Evolutionary conservation across 371 early-diverging fungal species (phyloP).

Genomic region (Mucor velutinosus): DNA sequence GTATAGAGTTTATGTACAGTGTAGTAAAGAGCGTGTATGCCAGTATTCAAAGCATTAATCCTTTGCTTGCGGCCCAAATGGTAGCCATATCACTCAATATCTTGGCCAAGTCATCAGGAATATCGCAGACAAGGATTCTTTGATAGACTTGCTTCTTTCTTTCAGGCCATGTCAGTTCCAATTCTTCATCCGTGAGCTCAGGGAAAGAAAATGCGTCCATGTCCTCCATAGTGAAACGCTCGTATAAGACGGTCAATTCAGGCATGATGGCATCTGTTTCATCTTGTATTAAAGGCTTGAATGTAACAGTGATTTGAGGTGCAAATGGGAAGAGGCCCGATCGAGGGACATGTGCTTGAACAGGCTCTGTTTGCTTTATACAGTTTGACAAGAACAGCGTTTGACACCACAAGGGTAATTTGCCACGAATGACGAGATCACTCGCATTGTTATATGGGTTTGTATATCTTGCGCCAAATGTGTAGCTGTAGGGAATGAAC

Average conservation of each 20-base stretch:
- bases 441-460: constrained; percentile 35
- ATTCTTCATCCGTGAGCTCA: neutral
- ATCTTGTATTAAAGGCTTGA: constrained; percentile 19
- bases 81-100: constrained; percentile 27
- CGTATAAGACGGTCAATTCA: constrained; percentile 37
- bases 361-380: constrained; percentile 26
- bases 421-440: constrained; percentile 47
- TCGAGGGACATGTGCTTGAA: constrained; percentile 29
- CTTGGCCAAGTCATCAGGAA: constrained; percentile 36
- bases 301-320: constrained; percentile 40
- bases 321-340: constrained; percentile 43
- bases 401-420: constrained; percentile 47
- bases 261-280: constrained; percentile 16
- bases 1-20: neutral
- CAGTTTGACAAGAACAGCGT: constrained; percentile 39
- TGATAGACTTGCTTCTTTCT: constrained; percentile 27
- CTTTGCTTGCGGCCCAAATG: constrained; percentile 42
- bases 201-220: constrained; percentile 27
- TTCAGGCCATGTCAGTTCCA: constrained; percentile 12
- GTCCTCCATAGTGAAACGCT: constrained; percentile 43
- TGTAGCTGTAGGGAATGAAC: constrained; percentile 52
- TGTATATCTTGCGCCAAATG: constrained; percentile 48
- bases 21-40: neutral
- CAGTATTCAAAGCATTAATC: constrained; percentile 19
- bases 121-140: constrained; percentile 39